Evolutionary conservation across 345 rosid genomes (phyloP).

Genomic region (Psidium friedrichsthalianum): DNA sequence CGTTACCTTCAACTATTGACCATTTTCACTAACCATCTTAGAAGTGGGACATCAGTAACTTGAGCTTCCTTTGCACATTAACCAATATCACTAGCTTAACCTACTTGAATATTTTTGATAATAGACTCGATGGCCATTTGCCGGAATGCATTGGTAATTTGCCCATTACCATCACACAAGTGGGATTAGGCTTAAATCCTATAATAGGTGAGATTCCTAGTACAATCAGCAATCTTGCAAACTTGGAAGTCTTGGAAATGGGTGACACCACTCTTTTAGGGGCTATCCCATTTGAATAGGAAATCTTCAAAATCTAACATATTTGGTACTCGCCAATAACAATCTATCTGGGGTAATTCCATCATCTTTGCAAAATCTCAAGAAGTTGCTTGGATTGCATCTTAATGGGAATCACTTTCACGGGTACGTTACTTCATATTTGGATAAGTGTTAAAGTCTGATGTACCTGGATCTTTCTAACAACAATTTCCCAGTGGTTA

Average conservation of each 20-base stretch:
- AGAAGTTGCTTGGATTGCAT: background rate
- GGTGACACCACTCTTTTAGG: background rate
- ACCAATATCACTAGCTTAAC: background rate
- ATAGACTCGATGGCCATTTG: background rate
- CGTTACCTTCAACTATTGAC: background rate
- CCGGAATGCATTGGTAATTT: background rate
- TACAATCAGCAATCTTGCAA: constrained; percentile 1
- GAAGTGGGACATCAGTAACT: background rate
- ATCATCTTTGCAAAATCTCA: constrained; percentile 10
- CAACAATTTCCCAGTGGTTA: background rate
- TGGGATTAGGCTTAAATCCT: background rate
- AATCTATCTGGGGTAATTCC: background rate
- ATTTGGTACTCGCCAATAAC: background rate
- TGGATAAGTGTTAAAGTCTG: constrained; percentile 1
- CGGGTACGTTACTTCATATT: constrained; percentile 7
- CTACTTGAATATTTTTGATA: background rate
- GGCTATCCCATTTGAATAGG: constrained; percentile 3
- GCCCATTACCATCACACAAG: background rate
- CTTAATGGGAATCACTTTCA: constrained; percentile 1
- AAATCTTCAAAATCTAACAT: background rate
- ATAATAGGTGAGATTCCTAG: constrained; percentile 10
- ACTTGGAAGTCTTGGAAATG: background rate
- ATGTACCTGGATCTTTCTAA: background rate
- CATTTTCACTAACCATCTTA: background rate
- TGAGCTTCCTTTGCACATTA: background rate